Base-by-base conservation (phyloP, 139 green algal genomes). In the Chlorella sp. region DNA sequence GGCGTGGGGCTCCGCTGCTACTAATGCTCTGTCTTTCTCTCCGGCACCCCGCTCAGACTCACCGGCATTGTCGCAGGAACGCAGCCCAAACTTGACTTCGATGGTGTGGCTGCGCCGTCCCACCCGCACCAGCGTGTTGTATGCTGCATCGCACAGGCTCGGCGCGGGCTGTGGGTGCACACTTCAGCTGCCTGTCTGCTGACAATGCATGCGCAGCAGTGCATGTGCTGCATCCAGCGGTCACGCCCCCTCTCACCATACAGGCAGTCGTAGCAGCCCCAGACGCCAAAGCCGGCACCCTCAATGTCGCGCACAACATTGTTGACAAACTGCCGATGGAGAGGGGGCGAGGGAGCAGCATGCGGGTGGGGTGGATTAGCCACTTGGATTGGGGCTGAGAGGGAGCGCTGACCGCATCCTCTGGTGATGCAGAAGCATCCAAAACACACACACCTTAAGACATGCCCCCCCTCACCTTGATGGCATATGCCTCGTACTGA, bases 181-280 rank as follows among this genome's bases (percentile, higher is more conserved):
- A n/a, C n/a, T n/a, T n/a, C n/a, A n/a, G n/a, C n/a, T n/a, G n/a
- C n/a, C n/a, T n/a, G n/a, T n/a, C n/a, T n/a, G n/a, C n/a, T n/a
- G n/a, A n/a, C n/a, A n/a, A n/a, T n/a, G n/a, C n/a, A n/a, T n/a
- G n/a, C n/a, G n/a, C n/a, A n/a, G n/a, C n/a, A n/a, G n/a, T n/a
- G n/a, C n/a, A n/a, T n/a, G n/a, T n/a, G n/a, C n/a, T n/a, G n/a
- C n/a, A n/a, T n/a, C n/a, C n/a, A n/a, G n/a, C n/a, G n/a, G n/a
- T n/a, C n/a, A n/a, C n/a, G n/a, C n/a, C n/a, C n/a, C n/a, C n/a
- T 9, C 44, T 51, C 51, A 60, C 51, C 75, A n/a, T 56, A 82
- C 56, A 82, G 56, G 75, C 75, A 82, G 36, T 82, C 39, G 75
- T 82, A 82, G 75, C 75, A 82, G 36, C 75, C 75, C 75, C 75